Evolutionary conservation across 2,329 filamentous ascomycete genomes (phyloP), one percentile per base, ranked within the genome.

Genomic region (Aspergillus glaucus): DNA sequence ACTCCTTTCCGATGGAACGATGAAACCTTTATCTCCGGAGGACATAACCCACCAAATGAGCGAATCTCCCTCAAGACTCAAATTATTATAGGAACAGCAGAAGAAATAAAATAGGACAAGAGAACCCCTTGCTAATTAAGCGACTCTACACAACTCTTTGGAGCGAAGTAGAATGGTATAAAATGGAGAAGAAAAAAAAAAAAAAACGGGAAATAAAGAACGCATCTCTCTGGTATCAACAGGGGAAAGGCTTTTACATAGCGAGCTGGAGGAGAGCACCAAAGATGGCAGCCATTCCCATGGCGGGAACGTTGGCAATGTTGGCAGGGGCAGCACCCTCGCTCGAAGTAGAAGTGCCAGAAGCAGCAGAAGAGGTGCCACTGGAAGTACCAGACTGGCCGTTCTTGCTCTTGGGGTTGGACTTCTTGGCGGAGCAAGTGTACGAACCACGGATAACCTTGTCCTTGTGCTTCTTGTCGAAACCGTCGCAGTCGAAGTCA

Each of bases 401-500:
- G 46, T 62, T 62, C 52, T 61, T 49, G 57, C 62, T 62, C 50
- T 60, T 64, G 44, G 72, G 69, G 64, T 73, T 57, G 49, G 53
- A 40, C 46, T 61, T 59, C 51, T 59, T 58, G 47, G 63, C 62
- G 32, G 66, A 56, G 65, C 77, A 80, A 26, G 62, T 67, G 64
- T 70, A 76, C 22, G 60, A 66, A 52, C 77, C 77, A 52, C 71
- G 69, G 64, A 79, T 75, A 58, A 73, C 61, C 36, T 67, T 62
- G 44, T 66, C 64, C 48, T 57, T 54, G 41, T 67, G 55, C 32
- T 76, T 64, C 53, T 75, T 62, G 50, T 80, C 67, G 67, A 86
- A 80, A 28, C 64, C 56, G 46, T 70, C 65, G 76, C 87, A 81
- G 49, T 68, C 62, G 50, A 88, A 83, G 53, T 85, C 76, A 51